phyloP scores from a whole-genome alignment of 495 filamentous ascomycete genomes.

The Trichocladium uniseriatum region DNA sequence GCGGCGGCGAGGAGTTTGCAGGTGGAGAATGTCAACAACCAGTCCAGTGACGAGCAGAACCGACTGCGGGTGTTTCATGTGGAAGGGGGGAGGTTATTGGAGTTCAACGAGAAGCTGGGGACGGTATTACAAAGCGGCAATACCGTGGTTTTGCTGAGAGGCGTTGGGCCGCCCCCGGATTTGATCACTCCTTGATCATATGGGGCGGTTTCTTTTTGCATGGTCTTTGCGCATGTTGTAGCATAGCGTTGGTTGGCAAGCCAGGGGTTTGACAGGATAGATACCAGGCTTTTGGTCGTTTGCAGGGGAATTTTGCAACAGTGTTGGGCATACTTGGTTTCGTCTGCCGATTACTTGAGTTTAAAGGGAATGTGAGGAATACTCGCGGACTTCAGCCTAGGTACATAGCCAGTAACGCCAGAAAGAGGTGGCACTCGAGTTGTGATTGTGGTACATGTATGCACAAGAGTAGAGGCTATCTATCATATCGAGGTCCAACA shows the following conservation, averaged over 20 bases:
- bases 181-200: conserved; percentile 33
- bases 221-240: conserved; percentile 1
- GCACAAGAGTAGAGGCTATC: too few relatives aligned
- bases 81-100: conserved; percentile 74
- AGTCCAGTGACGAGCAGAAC: conserved; percentile 64
- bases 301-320: too few relatives aligned
- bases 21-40: conserved; percentile 83
- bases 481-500: background rate
- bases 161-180: conserved; percentile 53
- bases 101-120: conserved; percentile 76
- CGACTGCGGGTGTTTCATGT: conserved; percentile 83
- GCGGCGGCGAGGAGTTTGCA: conserved; percentile 72
- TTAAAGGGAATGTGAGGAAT: too few relatives aligned
- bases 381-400: too few relatives aligned
- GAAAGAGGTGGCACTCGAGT: background rate
- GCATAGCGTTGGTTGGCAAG: conserved; percentile 14
- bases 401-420: too few relatives aligned
- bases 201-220: background rate
- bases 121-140: conserved; percentile 65
- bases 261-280: conserved; percentile 4
- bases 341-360: too few relatives aligned
- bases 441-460: background rate
- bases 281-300: background rate
- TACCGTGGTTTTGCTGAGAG: conserved; percentile 79
- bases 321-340: too few relatives aligned